Evolutionary conservation across 2,329 filamentous ascomycete species (phyloP).

Genomic region (Verticillium longisporum): DNA sequence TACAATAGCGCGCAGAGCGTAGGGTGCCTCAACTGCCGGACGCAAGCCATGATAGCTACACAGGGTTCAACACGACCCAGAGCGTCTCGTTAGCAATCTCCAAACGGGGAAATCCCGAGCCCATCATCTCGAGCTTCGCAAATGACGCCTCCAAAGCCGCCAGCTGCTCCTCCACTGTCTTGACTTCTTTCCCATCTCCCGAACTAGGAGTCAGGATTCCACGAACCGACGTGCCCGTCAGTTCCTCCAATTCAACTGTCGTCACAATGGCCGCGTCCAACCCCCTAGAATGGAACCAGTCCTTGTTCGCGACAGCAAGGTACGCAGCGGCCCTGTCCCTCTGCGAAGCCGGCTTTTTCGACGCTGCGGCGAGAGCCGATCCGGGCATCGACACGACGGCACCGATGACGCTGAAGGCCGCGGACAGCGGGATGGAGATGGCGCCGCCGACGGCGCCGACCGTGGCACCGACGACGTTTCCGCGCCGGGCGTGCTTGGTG

Average conservation of each 20-base stretch:
- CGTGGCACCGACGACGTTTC: slow-evolving; percentile 32
- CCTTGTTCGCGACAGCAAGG: slow-evolving; percentile 30
- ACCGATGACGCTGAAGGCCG: slow-evolving; percentile 27
- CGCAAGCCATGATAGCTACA: background rate
- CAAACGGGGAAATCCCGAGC: background rate
- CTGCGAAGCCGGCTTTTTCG: slow-evolving; percentile 31
- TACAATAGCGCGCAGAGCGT: no score
- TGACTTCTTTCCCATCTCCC: slow-evolving; percentile 2
- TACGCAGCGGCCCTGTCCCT: slow-evolving; percentile 34
- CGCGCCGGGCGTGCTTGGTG: slow-evolving; percentile 25
- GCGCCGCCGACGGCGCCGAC: slow-evolving; percentile 26
- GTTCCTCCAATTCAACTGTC: slow-evolving; percentile 18
- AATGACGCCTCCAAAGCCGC: slow-evolving; percentile 15
- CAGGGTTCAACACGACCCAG: slow-evolving; percentile 23
- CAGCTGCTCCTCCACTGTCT: slow-evolving; percentile 10
- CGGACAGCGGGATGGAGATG: slow-evolving; percentile 29
- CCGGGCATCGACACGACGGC: slow-evolving; percentile 26
- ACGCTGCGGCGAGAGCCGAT: slow-evolving; percentile 22
- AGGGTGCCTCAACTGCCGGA: background rate
- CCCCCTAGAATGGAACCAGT: slow-evolving; percentile 34
- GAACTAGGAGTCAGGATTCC: slow-evolving; percentile 32
- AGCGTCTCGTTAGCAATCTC: slow-evolving; percentile 18
- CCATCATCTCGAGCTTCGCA: slow-evolving; percentile 19
- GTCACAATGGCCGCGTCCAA: slow-evolving; percentile 29
- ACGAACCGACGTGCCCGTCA: slow-evolving; percentile 22